Base-by-base conservation (phyloP, 2,329 filamentous ascomycete species). In the Stenocarpella maydis region DNA sequence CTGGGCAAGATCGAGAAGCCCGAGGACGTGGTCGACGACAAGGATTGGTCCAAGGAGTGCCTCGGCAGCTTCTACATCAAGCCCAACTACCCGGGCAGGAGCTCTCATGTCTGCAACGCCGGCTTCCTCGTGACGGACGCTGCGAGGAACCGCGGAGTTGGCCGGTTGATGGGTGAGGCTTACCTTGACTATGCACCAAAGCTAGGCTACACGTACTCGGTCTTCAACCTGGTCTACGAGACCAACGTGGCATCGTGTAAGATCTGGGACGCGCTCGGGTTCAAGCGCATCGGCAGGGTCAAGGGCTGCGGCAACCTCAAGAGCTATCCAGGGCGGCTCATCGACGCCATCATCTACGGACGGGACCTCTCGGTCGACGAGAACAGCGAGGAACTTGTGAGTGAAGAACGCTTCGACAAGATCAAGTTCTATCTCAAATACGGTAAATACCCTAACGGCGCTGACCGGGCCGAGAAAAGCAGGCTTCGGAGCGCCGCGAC, bases 341-440 rank as follows among this genome's bases (percentile, higher is more conserved):
- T 93, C 71, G 91, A 93, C 80, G 91, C 90, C 76, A 92, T 93
- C 78, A 92, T 93, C 72, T 93, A 92, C 81, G 94, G 94, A 41
- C 86, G 88, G 66, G 89, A 91, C 75, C 82, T 89, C 71, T 82
- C 81, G 70, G 76, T 77, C 73, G 85, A 82, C 72, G 81, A 45
- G 91, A 93, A 75, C 52, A 88, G 87, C 75, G 93, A 96, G 78
- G 93, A 96, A 79, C 91, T 93, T 78, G 91, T 95, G 76, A 95
- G 92, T 80, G 95, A 98, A 84, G 95, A 98, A 83, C 93, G 96
- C 75, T 98, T 98, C 85, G 95, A 98, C 85, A 98, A 98, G 86
- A 98, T 98, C 79, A 92, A 95, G 77, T 98, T 93, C 85, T 98
- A 98, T 82, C 90, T 98, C 77, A 97, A 97, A 82, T 94, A 95